Evolutionary conservation across 148 eudicot species (phyloP).

Genomic region (Rhododendron mucronatum): DNA sequence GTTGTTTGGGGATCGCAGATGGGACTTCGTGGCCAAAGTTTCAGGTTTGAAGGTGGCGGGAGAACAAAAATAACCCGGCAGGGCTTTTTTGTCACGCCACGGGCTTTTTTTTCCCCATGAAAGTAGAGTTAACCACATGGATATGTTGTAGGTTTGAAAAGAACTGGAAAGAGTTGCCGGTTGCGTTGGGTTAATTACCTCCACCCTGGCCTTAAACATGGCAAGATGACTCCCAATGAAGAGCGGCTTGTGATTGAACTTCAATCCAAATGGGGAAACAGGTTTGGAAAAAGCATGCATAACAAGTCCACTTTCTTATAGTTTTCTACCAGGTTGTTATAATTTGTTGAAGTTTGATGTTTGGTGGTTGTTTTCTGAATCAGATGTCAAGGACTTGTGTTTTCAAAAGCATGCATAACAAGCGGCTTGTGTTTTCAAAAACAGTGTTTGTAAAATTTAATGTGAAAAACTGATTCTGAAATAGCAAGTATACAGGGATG

Average conservation of each 20-base stretch:
- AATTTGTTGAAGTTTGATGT: neutral
- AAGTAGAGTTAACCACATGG: constrained; percentile 18
- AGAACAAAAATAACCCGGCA: constrained; percentile 58
- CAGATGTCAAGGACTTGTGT: neutral
- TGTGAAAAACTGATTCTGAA: neutral
- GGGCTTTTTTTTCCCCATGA: constrained; percentile 31
- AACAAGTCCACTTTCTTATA: neutral
- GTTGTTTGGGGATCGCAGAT: constrained; percentile 85
- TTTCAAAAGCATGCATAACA: no score
- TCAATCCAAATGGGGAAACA: constrained; percentile 89
- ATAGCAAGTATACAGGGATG: neutral
- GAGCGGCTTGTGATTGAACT: constrained; percentile 79
- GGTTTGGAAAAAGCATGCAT: constrained; percentile 32
- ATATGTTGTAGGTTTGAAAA: constrained; percentile 67
- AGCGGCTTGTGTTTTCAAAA: neutral
- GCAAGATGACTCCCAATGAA: constrained; percentile 84
- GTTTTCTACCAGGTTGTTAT: neutral
- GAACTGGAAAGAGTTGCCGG: constrained; percentile 97
- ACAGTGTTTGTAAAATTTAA: neutral
- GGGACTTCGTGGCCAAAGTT: constrained; percentile 99
- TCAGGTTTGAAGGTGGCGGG: constrained; percentile 99
- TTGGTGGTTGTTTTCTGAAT: neutral
- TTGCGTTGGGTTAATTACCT: constrained; percentile 97
- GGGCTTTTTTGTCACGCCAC: constrained; percentile 38
- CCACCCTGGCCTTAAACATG: constrained; percentile 79